Evolutionary conservation across 1,139 yeast species (phyloP), one percentile per base, ranked within the genome.

Genomic region (Geotrichum australiense): DNA sequence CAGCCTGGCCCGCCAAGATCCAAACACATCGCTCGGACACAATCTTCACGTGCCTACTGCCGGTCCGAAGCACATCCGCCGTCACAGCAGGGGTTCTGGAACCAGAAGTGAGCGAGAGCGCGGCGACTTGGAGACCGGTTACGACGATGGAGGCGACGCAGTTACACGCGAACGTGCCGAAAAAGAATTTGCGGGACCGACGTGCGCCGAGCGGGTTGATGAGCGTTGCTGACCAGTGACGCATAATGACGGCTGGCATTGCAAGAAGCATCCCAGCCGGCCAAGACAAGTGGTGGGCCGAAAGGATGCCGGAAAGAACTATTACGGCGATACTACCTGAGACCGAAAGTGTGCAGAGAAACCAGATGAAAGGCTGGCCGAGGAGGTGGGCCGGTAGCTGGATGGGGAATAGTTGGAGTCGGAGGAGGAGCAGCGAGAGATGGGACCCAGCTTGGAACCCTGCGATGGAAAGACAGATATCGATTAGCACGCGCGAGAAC

Each of bases 131-230:
- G 28, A 82, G 59, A 0, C 80, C 60, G 0, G 80, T 76, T n/a
- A 83, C 57, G 0, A 85, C 37, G 1, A 71, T 36, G 1, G 80
- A 69, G 0, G 87, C 94, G 0, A 66, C 16, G 1, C 76, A 50
- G 56, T 89, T 89, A 4, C 82, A 87, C 0, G 69, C 36, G 47
- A 80, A 81, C 0, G 98, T 89, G 0, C 97, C 97, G 41, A 70
- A 25, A 10, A 85, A 87, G 60, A 80, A 81, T 21, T 53, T 48
- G 21, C 54, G 56, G 22, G 36, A 35, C 35, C 24, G 39, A 6
- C 49, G 45, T 27, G 51, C 53, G n/a, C n/a, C n/a, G n/a, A n/a
- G n/a, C n/a, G 68, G 58, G 53, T 80, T 82, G 23, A 79, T 61
- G 41, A 58, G 53, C 40, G 69, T 68, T 8, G 85, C 68, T 4